phyloP scores from a whole-genome alignment of 129 eudicot species.

The Scalesia atractyloides region DNA sequence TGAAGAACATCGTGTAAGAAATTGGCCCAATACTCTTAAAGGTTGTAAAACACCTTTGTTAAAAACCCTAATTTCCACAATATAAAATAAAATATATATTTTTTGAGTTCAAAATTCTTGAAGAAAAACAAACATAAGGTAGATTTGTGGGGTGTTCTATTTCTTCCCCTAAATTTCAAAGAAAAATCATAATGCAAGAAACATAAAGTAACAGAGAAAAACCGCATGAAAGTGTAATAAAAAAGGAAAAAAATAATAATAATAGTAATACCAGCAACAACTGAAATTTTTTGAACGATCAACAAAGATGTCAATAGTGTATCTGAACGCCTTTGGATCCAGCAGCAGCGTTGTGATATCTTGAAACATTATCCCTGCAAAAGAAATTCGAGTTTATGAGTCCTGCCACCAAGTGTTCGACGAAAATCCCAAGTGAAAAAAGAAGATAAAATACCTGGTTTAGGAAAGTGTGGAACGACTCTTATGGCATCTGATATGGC shows the following conservation, averaged over 20 bases:
- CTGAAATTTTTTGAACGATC: conserved; percentile 91
- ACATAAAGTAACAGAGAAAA: conserved; percentile 2
- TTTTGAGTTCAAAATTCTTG: not conserved
- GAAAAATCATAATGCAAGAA: not conserved
- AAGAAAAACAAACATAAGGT: no score
- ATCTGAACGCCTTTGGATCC: conserved; percentile 82
- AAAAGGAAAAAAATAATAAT: not conserved
- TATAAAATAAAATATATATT: not conserved
- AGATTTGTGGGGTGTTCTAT: no score
- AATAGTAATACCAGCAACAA: conserved; percentile 74
- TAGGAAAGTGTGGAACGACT: conserved; percentile 86
- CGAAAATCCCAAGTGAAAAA: conserved; percentile 28
- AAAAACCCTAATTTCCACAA: conserved; percentile 17
- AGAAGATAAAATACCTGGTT: conserved; percentile 46
- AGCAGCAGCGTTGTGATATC: conserved; percentile 88
- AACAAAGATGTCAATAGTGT: conserved; percentile 85
- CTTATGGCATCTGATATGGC: conserved; percentile 79
- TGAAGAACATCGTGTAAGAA: no score
- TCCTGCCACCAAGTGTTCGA: conserved; percentile 34
- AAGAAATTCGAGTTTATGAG: not conserved
- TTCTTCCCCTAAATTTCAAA: no score
- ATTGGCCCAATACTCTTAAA: no score
- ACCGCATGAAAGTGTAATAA: conserved; percentile 9
- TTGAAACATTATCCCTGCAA: conserved; percentile 90
- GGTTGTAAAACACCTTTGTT: not conserved